phyloP scores from a whole-genome alignment of 2,329 filamentous ascomycete genomes.

The Sporothrix sp. region DNA sequence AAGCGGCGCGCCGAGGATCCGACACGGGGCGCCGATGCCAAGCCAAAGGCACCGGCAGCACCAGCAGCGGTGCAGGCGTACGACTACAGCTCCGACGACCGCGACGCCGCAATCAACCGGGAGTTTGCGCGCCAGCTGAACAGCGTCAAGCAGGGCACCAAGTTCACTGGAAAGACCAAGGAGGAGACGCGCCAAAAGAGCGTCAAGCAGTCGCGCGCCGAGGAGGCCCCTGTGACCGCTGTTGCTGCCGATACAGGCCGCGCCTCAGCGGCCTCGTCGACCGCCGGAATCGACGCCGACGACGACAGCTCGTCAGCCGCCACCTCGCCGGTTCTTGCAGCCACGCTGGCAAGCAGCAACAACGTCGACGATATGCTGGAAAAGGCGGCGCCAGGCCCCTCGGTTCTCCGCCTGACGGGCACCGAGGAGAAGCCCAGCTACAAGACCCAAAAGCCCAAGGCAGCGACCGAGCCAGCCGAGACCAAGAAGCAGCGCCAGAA shows the following conservation, averaged over 20 bases:
- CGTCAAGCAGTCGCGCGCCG: slow-evolving; percentile 58
- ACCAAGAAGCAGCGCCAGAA: slow-evolving; percentile 96
- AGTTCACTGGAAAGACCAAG: slow-evolving; percentile 43
- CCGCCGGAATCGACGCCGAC: slow-evolving; percentile 65
- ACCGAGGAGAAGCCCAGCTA: slow-evolving; percentile 43
- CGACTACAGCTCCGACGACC: slow-evolving; percentile 40
- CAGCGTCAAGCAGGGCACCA: slow-evolving; percentile 60
- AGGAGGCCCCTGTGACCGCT: slow-evolving; percentile 31
- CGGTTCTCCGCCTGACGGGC: slow-evolving; percentile 69
- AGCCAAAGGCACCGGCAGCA: slow-evolving; percentile 26
- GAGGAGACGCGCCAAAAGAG: slow-evolving; percentile 58
- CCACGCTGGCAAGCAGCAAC: slow-evolving; percentile 50
- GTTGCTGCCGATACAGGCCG: slow-evolving; percentile 30
- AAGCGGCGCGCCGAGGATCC: slow-evolving; percentile 2
- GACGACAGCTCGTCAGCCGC: slow-evolving; percentile 66
- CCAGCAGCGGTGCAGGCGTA: slow-evolving; percentile 4
- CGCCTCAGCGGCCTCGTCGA: slow-evolving; percentile 56
- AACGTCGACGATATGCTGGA: slow-evolving; percentile 91
- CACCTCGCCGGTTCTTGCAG: slow-evolving; percentile 51
- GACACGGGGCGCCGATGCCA: slow-evolving; percentile 27
- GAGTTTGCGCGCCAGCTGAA: slow-evolving; percentile 69
- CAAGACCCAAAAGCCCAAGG: slow-evolving; percentile 52
- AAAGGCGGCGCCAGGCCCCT: slow-evolving; percentile 54
- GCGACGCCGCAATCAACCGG: slow-evolving; percentile 35
- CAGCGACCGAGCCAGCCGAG: slow-evolving; percentile 54